Evolutionary conservation across 2,329 filamentous ascomycete genomes (phyloP).

Genomic region (Apiospora saccharicola): DNA sequence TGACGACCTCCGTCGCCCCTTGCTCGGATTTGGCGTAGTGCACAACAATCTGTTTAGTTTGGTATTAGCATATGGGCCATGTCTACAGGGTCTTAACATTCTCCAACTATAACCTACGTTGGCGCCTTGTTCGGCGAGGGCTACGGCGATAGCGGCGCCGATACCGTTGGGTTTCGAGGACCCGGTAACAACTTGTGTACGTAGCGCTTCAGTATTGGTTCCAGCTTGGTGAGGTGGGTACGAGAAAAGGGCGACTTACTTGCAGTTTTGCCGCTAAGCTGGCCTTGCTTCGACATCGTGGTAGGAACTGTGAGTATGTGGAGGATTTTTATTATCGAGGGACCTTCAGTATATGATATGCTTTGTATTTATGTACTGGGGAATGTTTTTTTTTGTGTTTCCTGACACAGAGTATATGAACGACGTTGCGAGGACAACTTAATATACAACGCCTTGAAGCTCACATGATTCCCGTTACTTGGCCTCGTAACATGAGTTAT

Average conservation of each 20-base stretch:
- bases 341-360: neutral
- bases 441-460: no score
- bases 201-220: neutral
- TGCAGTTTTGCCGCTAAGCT: neutral
- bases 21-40: neutral
- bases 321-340: neutral
- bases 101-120: neutral
- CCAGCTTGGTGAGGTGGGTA: no score
- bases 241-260: neutral
- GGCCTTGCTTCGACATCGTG: neutral
- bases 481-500: no score
- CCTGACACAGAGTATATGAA: neutral
- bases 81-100: no score
- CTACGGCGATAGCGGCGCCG: neutral
- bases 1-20: neutral
- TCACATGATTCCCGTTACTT: no score
- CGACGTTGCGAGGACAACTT: no score
- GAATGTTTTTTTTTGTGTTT: neutral
- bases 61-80: neutral
- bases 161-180: neutral
- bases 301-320: no score
- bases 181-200: neutral
- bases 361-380: neutral
- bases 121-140: neutral
- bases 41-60: neutral